Base-by-base conservation (phyloP, 1,284 basidiomycete genomes). In the Sporisorium graminicola region DNA sequence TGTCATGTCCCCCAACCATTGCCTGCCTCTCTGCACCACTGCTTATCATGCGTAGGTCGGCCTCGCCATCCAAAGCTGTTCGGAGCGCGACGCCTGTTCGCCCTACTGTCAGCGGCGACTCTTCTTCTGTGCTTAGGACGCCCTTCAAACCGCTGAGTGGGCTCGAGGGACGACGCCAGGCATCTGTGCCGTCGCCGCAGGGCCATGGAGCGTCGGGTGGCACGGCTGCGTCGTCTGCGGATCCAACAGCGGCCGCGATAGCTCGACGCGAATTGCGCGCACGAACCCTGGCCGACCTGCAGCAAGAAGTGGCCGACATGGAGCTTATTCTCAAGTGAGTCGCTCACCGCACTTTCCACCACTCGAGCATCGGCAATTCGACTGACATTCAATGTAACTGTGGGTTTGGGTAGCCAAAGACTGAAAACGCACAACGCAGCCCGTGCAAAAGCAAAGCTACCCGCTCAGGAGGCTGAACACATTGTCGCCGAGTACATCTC, bases 401-500 rank as follows among this genome's bases (percentile, higher is more conserved):
- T 4, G 16, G 37, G 37, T n/a, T 16, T n/a, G 14, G 20, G 54
- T 16, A 74, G 67, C 20, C 57, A 59, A 3, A 54, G 52, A 14
- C 43, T 75, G 20, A 50, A 31, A 27, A 18, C 42, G 14, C 67
- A 75, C 57, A 75, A 75, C 31, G 67, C 58, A 37, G 37, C 42
- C 2, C 59, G 67, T 8, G 35, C 10, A 16, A 20, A 60, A 18
- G 29, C 51, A 49, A n/a, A 42, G 9, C 20, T 68, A 18, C 35
- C 56, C 4, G 55, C 58, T 37, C 72, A 74, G 24, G 49, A 62
- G 14, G 49, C 69, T 10, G 50, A 74, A 7, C 63, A 69, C 31
- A 54, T 73, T 37, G 70, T 77, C 16, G 24, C 44, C 14, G 66
- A 61, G 37, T 69, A 77, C 53, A 71, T 73, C 43, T 13, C 51